Evolutionary conservation across 371 early-diverging fungal genomes (phyloP), one percentile per base, ranked within the genome.

Genomic region (Dinochytrium kinnereticum): DNA sequence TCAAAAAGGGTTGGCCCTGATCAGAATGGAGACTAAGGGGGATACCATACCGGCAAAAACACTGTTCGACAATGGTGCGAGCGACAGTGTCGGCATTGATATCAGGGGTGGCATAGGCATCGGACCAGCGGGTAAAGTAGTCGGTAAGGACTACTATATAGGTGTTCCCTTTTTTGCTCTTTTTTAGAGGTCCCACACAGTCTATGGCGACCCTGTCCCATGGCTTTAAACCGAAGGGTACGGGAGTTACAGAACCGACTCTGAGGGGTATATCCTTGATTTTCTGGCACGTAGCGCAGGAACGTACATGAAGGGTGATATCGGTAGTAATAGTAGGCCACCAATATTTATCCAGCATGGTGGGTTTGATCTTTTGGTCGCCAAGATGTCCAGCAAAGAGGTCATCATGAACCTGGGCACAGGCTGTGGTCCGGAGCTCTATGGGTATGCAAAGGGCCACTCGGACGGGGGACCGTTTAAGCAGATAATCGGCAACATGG

Each of bases 11-110:
- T 31, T 13, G 57, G 26, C 73, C 73, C 57, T 68, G 37, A 50
- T 73, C 73, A 19, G 73, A 67, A 50, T 73, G 73, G 2, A 73
- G 10, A 21, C 24, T 24, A 17, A 73, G 26, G 5, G 73, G 73
- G 7, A 68, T 33, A 39, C 73, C 73, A 55, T 50, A 34, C 15
- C 73, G 21, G 24, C 57, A 66, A 24, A 73, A 67, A 5, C 40
- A 26, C 17, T 73, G 28, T 59, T 66, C 67, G 19, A 73, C 73
- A 2, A 73, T 34, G 15, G 59, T 59, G 33, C 53, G 44, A 24
- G 68, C 68, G 17, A 73, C 73, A 1, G 68, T 68, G n/a, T 2
- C 55, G 24, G 36, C 67, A 15, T 65, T 39, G 10, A 55, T 30
- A 53, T 66, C 55, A 17, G 73, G 68, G 10, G 67, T 2, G 19